These are phyloP conservation scores for Pecoramyces ruminantium DNA, from an alignment of 192 early-diverging fungal genomes.

Conservation along the genomic window DNA sequence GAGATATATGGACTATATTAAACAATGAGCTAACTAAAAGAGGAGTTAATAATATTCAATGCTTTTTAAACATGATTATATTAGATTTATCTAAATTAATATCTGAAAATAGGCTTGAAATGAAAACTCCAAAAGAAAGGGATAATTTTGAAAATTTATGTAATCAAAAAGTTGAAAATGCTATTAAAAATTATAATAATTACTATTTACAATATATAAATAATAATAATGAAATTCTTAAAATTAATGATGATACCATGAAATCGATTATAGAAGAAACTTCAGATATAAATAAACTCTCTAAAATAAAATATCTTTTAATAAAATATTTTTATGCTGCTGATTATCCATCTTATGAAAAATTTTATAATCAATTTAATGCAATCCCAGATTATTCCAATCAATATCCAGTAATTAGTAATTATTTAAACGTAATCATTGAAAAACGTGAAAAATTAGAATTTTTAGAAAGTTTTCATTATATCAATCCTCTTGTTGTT, in stretches of 20 bases:
- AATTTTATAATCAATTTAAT: neutral
- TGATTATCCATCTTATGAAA: neutral
- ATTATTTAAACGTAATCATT: neutral
- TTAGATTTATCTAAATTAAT: neutral
- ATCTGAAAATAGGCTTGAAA: neutral
- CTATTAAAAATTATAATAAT: neutral
- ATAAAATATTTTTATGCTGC: neutral
- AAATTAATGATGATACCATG: neutral
- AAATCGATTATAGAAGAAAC: neutral
- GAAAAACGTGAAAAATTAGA: neutral
- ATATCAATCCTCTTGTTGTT: neutral
- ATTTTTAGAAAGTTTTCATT: neutral
- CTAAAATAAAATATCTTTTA: neutral
- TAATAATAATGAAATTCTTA: neutral
- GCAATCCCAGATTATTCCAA: neutral
- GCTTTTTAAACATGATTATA: neutral
- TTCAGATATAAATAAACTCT: neutral
- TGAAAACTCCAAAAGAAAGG: neutral
- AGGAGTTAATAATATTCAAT: neutral
- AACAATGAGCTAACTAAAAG: neutral
- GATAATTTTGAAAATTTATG: neutral
- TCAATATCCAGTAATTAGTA: neutral
- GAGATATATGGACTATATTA: neutral
- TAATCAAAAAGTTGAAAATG: neutral
- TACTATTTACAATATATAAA: neutral